Percentiles rank a stretch among this genome's conserved stretches.
phyloP scores from a whole-genome alignment of 805 yeast species.

The Ogataea allantospora region DNA sequence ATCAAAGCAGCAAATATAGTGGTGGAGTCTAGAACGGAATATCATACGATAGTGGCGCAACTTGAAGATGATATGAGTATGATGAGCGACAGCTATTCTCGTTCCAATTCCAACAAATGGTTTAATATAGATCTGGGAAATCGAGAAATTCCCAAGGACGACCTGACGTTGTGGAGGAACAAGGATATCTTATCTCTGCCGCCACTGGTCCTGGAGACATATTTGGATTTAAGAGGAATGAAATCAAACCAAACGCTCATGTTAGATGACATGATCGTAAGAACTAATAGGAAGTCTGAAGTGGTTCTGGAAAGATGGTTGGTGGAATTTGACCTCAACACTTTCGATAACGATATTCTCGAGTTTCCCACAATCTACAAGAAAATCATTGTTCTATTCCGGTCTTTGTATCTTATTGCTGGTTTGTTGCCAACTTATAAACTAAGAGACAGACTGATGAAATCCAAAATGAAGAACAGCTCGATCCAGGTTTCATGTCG shows the following conservation, averaged over 20 bases:
- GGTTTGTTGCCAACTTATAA: constrained; percentile 72
- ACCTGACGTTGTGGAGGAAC: constrained; percentile 58
- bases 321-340: constrained; percentile 65
- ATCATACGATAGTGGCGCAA: constrained; percentile 18
- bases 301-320: constrained; percentile 95
- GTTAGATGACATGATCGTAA: constrained; percentile 44
- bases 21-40: constrained; percentile 21
- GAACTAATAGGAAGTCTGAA: constrained; percentile 67
- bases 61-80: constrained; percentile 12
- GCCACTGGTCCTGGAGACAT: constrained; percentile 85
- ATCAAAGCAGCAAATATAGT: constrained; percentile 60
- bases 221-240: constrained; percentile 32
- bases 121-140: constrained; percentile 51
- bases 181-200: constrained; percentile 50
- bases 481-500: constrained; percentile 53
- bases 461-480: constrained; percentile 19
- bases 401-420: constrained; percentile 66
- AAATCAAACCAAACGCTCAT: constrained; percentile 24
- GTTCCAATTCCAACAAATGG: constrained; percentile 53
- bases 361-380: constrained; percentile 73
- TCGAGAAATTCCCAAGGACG: constrained; percentile 45
- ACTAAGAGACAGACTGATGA: constrained; percentile 46
- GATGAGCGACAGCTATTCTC: constrained; percentile 6
- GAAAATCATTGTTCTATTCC: constrained; percentile 67
- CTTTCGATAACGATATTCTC: constrained; percentile 36